phyloP scores from a whole-genome alignment of 805 yeast species.

The Cyberlindnera misumaiensis region DNA sequence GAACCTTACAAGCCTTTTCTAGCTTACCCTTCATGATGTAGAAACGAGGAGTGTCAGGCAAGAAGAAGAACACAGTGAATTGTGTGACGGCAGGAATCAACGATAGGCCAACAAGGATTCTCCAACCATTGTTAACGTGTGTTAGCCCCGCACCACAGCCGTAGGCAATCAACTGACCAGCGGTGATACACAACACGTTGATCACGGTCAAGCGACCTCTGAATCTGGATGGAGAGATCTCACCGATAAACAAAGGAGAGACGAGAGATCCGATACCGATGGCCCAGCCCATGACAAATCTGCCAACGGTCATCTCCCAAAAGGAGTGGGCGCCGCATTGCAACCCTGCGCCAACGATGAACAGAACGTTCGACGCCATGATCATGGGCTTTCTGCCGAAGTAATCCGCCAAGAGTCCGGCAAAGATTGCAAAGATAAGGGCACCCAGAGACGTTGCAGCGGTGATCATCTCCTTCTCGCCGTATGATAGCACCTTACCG shows the following conservation, averaged over 20 bases:
- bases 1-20: conserved; percentile 61
- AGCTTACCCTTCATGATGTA: conserved; percentile 64
- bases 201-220: conserved; percentile 88
- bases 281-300: conserved; percentile 93
- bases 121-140: conserved; percentile 79
- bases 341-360: conserved; percentile 75
- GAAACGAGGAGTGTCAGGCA: conserved; percentile 95
- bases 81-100: conserved; percentile 82
- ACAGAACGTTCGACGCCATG: conserved; percentile 74
- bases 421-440: conserved; percentile 64
- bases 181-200: conserved; percentile 85
- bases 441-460: conserved; percentile 96
- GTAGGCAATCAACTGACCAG: conserved; percentile 92
- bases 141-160: conserved; percentile 87
- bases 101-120: conserved; percentile 84
- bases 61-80: conserved; percentile 66
- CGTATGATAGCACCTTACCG: conserved; percentile 50
- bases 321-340: conserved; percentile 77
- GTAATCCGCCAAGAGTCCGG: conserved; percentile 78
- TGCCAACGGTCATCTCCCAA: conserved; percentile 89
- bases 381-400: conserved; percentile 83
- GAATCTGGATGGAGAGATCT: conserved; percentile 85
- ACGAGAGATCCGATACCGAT: conserved; percentile 92
- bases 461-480: conserved; percentile 85
- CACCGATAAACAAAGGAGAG: conserved; percentile 90